These are phyloP conservation scores for Mycoemilia scoparia DNA, from an alignment of 192 early-diverging fungal species.

Conservation along the genomic window DNA sequence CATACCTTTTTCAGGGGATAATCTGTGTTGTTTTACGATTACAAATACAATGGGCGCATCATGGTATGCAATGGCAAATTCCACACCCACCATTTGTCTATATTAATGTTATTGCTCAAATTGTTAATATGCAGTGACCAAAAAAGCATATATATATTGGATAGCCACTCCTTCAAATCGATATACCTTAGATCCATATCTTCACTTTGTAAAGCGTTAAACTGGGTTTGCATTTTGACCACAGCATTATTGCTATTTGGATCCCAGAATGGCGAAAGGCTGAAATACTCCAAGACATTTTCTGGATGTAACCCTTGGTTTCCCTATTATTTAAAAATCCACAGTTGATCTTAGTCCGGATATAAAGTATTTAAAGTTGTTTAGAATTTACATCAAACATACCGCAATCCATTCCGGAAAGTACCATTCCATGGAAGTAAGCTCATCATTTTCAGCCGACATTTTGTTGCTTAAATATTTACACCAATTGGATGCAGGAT, in stretches of 20 bases:
- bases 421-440: too few relatives aligned
- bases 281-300: conserved; percentile 66
- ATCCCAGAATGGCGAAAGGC: conserved; percentile 68
- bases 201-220: conserved; percentile 42
- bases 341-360: too few relatives aligned
- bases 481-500: too few relatives aligned
- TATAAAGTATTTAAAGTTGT: too few relatives aligned
- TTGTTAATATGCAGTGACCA: neutral
- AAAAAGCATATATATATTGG: neutral
- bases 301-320: conserved; percentile 54
- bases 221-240: conserved; percentile 67
- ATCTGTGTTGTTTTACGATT: conserved; percentile 47
- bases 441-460: too few relatives aligned
- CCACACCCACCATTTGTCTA: conserved; percentile 56
- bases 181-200: conserved; percentile 20
- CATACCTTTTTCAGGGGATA: conserved; percentile 34
- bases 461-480: too few relatives aligned
- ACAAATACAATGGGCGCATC: conserved; percentile 46
- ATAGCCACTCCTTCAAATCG: neutral
- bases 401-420: too few relatives aligned
- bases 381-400: too few relatives aligned
- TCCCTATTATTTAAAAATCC: too few relatives aligned
- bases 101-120: conserved; percentile 4
- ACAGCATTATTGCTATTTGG: conserved; percentile 56
- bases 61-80: conserved; percentile 52